These are phyloP conservation scores for Galium porrigens DNA, from an alignment of 305 asterid genomes.

Conservation along the genomic window DNA sequence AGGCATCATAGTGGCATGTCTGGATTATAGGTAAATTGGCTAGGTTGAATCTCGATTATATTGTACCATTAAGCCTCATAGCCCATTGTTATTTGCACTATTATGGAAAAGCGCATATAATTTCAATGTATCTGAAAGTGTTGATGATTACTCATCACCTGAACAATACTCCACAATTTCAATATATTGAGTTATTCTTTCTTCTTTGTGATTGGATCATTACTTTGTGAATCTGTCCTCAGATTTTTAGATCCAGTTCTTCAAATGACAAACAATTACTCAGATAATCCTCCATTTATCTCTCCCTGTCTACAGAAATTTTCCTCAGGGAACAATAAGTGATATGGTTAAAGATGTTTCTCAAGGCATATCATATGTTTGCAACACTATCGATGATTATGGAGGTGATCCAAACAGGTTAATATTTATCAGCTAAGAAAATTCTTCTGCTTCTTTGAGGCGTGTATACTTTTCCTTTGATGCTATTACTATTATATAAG, in stretches of 20 bases:
- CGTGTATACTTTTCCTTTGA: not conserved
- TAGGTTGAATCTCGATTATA: constrained; percentile 11
- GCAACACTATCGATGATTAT: constrained; percentile 45
- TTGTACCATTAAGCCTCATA: not conserved
- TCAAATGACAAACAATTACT: not conserved
- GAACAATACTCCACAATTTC: not conserved
- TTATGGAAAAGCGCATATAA: not conserved
- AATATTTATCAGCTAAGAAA: not conserved
- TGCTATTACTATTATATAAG: not conserved
- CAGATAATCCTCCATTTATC: not conserved
- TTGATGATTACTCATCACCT: not conserved
- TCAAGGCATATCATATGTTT: constrained; percentile 64
- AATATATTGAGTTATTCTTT: not conserved
- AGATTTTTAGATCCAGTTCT: not conserved
- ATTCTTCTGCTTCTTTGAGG: not conserved
- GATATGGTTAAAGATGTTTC: constrained; percentile 79
- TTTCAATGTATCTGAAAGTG: not conserved
- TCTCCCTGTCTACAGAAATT: constrained; percentile 50
- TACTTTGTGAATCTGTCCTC: not conserved
- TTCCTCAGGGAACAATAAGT: constrained; percentile 96
- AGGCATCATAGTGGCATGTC: constrained; percentile 21
- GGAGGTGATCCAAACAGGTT: constrained; percentile 94
- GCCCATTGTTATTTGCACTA: not conserved
- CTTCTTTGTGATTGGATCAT: not conserved
- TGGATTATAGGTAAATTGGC: constrained; percentile 12